A percentile compares a stretch with the other conserved stretches of the same genome.
phyloP scores from a whole-genome alignment of 2,329 filamentous ascomycete genomes.

The Harringtonia lauricola region DNA sequence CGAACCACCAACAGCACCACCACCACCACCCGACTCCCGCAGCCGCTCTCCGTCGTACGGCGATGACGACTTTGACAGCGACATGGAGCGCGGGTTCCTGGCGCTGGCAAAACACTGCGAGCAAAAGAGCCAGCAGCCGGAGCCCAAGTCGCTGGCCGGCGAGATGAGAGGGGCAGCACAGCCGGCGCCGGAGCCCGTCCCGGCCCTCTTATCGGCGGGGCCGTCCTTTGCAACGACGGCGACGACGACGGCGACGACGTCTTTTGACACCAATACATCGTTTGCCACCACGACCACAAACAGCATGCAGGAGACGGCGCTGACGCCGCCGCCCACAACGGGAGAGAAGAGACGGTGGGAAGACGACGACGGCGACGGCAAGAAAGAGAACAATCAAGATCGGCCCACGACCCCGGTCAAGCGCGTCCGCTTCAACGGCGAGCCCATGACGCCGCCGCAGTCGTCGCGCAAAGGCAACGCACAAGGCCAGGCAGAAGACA shows the following conservation, averaged over 20 bases:
- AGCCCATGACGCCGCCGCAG: too few species aligned
- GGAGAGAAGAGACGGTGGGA: too few species aligned
- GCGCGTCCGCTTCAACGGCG: background rate
- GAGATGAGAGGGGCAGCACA: background rate
- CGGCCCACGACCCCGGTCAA: too few species aligned
- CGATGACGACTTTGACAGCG: conserved; percentile 11
- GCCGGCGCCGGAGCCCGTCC: background rate
- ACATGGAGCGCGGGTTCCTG: conserved; percentile 9
- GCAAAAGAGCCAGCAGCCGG: background rate
- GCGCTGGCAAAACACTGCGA: conserved; percentile 10
- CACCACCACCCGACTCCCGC: background rate
- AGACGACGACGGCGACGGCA: background rate
- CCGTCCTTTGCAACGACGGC: conserved; percentile 1
- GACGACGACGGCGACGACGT: background rate
- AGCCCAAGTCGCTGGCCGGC: background rate
- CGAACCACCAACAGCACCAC: too few species aligned
- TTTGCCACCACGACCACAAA: background rate
- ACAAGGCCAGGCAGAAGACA: background rate
- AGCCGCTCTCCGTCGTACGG: background rate
- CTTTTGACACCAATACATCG: background rate
- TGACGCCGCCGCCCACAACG: too few species aligned
- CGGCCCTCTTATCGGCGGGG: background rate
- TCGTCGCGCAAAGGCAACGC: too few species aligned
- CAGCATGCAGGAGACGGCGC: too few species aligned
- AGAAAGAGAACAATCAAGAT: background rate